Percentiles rank a stretch among this genome's conserved stretches.
phyloP scores from a whole-genome alignment of 768 basidiomycete genomes.

The Gymnopilus dilepis region DNA sequence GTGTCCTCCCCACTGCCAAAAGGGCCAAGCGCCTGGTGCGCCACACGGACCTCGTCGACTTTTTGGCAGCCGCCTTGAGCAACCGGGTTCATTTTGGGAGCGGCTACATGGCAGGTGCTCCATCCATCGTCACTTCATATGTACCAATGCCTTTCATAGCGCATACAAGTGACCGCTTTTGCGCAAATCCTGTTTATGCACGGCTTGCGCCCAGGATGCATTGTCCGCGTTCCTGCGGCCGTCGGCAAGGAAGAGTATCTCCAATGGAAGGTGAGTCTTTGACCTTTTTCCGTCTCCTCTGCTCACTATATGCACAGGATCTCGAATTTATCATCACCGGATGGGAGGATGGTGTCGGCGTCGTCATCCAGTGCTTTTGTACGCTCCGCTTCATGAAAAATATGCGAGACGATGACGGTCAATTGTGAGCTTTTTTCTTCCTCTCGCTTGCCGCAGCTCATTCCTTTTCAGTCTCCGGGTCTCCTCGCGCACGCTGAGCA shows the following conservation, averaged over 20 bases:
- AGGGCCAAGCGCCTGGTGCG: neutral
- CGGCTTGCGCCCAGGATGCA: neutral
- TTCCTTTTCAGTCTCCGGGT: neutral
- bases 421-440: neutral
- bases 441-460: neutral
- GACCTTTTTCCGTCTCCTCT: neutral
- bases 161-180: neutral
- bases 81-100: neutral
- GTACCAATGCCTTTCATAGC: neutral
- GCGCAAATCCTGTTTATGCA: neutral
- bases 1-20: neutral
- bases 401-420: neutral
- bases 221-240: neutral
- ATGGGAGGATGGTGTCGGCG: constrained; percentile 1
- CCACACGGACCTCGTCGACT: neutral
- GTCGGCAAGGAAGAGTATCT: neutral
- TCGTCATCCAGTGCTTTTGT: neutral
- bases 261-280: neutral
- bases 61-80: neutral
- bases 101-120: neutral
- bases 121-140: too few relatives aligned
- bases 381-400: neutral
- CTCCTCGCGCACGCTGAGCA: neutral
- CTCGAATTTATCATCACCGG: neutral
- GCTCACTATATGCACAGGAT: neutral